These are phyloP conservation scores for Tolypocladium ophioglossoides DNA, from an alignment of 2,329 filamentous ascomycete species.

Conservation along the genomic window DNA sequence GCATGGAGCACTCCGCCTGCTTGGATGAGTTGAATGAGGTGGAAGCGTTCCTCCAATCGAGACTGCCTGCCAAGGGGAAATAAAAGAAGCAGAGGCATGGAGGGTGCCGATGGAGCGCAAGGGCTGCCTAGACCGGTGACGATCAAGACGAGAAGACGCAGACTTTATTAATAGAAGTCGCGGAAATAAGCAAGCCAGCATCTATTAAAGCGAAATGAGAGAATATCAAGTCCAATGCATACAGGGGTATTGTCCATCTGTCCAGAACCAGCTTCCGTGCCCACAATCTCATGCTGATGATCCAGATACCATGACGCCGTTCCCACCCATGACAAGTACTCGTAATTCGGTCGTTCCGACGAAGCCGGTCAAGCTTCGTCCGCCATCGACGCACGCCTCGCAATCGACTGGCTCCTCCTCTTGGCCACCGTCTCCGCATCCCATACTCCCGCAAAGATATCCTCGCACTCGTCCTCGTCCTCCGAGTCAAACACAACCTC, in stretches of 20 bases:
- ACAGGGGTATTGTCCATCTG: neutral
- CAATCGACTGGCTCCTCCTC: conserved; percentile 30
- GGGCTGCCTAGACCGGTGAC: neutral
- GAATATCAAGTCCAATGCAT: neutral
- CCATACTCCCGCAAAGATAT: conserved; percentile 53
- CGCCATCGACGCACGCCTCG: conserved; percentile 7
- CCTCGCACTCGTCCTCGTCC: conserved; percentile 57
- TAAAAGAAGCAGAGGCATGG: neutral
- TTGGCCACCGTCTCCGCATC: conserved; percentile 39
- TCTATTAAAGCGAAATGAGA: neutral
- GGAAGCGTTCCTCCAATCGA: conserved; percentile 44
- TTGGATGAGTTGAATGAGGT: conserved; percentile 74
- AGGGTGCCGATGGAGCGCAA: neutral
- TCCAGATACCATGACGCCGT: neutral
- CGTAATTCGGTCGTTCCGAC: too few species aligned
- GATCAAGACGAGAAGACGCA: neutral
- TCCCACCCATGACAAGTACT: neutral
- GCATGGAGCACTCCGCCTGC: conserved; percentile 66
- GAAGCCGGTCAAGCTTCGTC: neutral
- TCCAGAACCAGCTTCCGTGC: neutral
- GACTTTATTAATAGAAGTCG: too few species aligned
- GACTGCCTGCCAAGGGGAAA: conserved; percentile 27
- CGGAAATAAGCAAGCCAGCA: neutral
- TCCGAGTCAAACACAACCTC: conserved; percentile 49
- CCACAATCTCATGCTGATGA: neutral